Percentiles rank a stretch among this genome's conserved stretches.
phyloP scores from a whole-genome alignment of 306 rosid species.

The Prinsepia uniflora region DNA sequence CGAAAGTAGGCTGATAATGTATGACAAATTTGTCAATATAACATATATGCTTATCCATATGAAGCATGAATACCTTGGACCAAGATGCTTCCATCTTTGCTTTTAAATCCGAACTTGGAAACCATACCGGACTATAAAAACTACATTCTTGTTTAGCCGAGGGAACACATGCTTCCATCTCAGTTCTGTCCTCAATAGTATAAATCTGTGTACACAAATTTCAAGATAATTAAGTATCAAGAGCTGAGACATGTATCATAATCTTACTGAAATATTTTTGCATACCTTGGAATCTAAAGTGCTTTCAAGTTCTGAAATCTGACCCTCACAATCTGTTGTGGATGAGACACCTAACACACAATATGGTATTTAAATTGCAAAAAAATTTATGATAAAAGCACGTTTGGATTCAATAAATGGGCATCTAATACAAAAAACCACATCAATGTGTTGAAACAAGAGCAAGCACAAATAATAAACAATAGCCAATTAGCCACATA shows the following conservation, averaged over 20 bases:
- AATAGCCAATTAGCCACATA: constrained; percentile 11
- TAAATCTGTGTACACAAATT: constrained; percentile 48
- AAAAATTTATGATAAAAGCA: background rate
- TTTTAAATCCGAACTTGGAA: constrained; percentile 48
- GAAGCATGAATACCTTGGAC: constrained; percentile 54
- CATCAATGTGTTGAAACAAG: background rate
- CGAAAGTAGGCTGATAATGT: constrained; percentile 1
- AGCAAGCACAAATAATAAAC: background rate
- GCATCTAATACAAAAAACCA: background rate
- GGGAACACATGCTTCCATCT: constrained; percentile 52
- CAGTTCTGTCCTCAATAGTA: constrained; percentile 60
- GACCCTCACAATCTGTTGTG: constrained; percentile 56
- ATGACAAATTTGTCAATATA: background rate
- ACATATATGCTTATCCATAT: constrained; percentile 5
- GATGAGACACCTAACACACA: constrained; percentile 63
- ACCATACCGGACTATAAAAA: constrained; percentile 52
- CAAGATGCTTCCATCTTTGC: constrained; percentile 63
- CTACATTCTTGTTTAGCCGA: constrained; percentile 58
- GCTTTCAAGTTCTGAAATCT: constrained; percentile 72
- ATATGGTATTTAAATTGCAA: constrained; percentile 6
- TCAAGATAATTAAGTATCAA: background rate
- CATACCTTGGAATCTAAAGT: constrained; percentile 71
- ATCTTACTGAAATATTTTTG: constrained; percentile 2
- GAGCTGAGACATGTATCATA: constrained; percentile 8
- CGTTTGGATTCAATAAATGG: constrained; percentile 5